These are phyloP conservation scores for Mollisia scopiformis DNA, from an alignment of 2,329 filamentous ascomycete species.

Conservation along the genomic window DNA sequence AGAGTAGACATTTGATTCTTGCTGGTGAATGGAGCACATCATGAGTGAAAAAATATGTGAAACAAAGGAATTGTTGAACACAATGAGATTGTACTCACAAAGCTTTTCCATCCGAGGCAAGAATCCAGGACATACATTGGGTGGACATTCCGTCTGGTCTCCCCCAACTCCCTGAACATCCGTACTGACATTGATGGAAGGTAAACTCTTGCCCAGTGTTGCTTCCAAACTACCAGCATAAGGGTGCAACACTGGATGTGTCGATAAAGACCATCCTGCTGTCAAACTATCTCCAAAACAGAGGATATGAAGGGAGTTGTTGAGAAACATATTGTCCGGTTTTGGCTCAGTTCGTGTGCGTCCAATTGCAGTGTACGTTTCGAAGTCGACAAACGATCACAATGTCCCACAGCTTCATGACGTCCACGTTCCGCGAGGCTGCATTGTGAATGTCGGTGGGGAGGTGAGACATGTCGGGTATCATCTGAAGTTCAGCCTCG, in stretches of 20 bases:
- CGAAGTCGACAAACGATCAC: not conserved
- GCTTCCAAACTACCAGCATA: slow-evolving; percentile 54
- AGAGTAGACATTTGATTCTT: not conserved
- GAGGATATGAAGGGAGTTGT: slow-evolving; percentile 28
- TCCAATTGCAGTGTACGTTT: not conserved
- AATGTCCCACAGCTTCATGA: not conserved
- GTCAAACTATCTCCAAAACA: slow-evolving; percentile 50
- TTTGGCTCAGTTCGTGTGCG: not conserved
- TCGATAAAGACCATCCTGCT: slow-evolving; percentile 52
- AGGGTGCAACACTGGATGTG: slow-evolving; percentile 47
- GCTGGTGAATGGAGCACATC: not conserved
- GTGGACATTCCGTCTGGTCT: slow-evolving; percentile 47
- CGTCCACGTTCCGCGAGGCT: not conserved
- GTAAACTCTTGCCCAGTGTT: slow-evolving; percentile 50
- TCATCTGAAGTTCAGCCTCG: not conserved
- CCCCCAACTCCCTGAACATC: slow-evolving; percentile 54
- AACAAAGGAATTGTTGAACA: not conserved
- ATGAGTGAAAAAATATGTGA: too few species aligned
- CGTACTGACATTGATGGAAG: slow-evolving; percentile 43
- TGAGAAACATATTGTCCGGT: slow-evolving; percentile 21
- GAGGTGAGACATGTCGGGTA: not conserved
- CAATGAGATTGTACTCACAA: slow-evolving; percentile 37
- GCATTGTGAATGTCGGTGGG: not conserved
- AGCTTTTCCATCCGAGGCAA: slow-evolving; percentile 31
- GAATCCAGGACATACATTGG: slow-evolving; percentile 24